Conservation (phyloP, 2,329 filamentous ascomycete genomes). For the Paecilomyces sp. region DNA sequence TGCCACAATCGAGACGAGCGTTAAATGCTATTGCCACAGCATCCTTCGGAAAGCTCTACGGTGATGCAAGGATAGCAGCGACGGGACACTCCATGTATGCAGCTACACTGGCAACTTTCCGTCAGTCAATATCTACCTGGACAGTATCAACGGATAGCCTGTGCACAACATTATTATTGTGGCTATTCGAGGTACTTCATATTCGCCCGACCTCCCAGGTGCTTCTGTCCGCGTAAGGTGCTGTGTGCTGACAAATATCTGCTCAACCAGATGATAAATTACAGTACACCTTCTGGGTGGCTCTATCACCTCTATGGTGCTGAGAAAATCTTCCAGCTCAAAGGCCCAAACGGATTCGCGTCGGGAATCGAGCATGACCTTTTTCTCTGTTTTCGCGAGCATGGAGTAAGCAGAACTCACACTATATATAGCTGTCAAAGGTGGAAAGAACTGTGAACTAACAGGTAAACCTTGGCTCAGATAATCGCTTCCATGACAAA, state of each 20-base stretch:
- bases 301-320: background rate
- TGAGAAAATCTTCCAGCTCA: background rate
- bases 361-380: background rate
- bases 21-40: background rate
- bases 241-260: background rate
- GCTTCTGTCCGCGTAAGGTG: too few species aligned
- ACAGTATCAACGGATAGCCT: constrained; percentile 1
- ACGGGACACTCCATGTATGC: background rate
- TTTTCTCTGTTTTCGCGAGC: background rate
- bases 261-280: constrained; percentile 1
- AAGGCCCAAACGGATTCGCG: background rate
- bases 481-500: background rate
- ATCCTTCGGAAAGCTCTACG: background rate
- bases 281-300: background rate
- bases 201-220: background rate
- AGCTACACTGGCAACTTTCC: background rate
- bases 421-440: too few species aligned
- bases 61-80: background rate
- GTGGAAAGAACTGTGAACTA: background rate
- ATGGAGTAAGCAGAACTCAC: background rate
- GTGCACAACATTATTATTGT: background rate
- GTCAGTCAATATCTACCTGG: background rate
- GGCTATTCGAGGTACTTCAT: constrained; percentile 1
- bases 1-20: background rate
- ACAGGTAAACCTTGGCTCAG: background rate